phyloP scores from a whole-genome alignment of 805 yeast species.

The Sugiyamaella marilandica region DNA sequence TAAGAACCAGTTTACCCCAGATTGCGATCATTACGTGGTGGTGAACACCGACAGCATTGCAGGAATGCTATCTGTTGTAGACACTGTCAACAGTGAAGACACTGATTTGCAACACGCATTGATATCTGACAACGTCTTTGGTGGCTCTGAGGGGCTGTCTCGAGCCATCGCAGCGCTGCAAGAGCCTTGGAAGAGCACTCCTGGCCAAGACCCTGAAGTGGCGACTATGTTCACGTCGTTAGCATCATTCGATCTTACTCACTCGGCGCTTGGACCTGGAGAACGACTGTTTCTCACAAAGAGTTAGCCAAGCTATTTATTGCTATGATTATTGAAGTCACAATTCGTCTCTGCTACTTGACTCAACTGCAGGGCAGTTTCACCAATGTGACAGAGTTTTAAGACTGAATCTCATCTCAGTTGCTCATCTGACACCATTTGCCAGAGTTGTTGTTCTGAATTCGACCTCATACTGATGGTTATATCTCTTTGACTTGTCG shows the following conservation, averaged over 20 bases:
- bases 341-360: too few species aligned
- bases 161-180: conserved; percentile 45
- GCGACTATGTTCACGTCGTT: conserved; percentile 2
- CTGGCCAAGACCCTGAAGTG: not conserved
- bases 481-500: too few species aligned
- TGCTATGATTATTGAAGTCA: too few species aligned
- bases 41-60: not conserved
- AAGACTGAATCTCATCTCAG: too few species aligned
- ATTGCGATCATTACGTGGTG: not conserved
- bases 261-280: conserved; percentile 2
- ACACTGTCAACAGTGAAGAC: not conserved
- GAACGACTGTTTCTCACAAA: conserved; percentile 2
- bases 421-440: too few species aligned
- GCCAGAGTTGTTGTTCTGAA: too few species aligned
- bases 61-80: not conserved
- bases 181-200: not conserved
- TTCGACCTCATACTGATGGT: too few species aligned
- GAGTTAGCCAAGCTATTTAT: not conserved
- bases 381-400: too few species aligned
- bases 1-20: not conserved
- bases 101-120: conserved; percentile 32
- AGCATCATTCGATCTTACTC: conserved; percentile 5
- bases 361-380: too few species aligned
- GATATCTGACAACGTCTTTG: conserved; percentile 56
- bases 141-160: conserved; percentile 61